Evolutionary conservation across 2,329 filamentous ascomycete genomes (phyloP).

Genomic region (Harringtonia lauricola): DNA sequence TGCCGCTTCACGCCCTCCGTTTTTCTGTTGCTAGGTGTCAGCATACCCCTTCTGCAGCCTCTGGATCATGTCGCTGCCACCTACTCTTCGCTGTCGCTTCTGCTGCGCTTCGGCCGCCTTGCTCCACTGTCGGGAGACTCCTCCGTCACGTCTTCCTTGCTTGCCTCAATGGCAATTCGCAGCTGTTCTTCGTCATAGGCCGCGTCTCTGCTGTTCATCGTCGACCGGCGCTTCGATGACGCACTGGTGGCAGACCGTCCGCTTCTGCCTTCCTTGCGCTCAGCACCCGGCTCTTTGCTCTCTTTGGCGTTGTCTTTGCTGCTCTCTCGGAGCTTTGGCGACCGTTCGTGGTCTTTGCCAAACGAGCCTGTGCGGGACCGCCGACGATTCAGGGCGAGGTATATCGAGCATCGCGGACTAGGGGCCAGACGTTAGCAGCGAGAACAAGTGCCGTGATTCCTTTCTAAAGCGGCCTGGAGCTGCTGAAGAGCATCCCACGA

Average conservation of each 20-base stretch:
- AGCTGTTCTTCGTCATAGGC: conserved; percentile 95
- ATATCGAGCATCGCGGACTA: conserved; percentile 57
- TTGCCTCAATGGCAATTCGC: conserved; percentile 84
- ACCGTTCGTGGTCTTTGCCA: conserved; percentile 49
- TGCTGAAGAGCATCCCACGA: neutral
- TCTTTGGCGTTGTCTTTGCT: conserved; percentile 31
- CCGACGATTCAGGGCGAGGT: conserved; percentile 46
- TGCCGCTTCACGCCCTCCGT: conserved; percentile 66
- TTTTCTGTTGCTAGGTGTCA: conserved; percentile 37
- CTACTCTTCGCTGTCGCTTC: conserved; percentile 92
- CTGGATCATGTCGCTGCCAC: no score
- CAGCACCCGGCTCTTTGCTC: conserved; percentile 15
- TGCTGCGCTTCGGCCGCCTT: conserved; percentile 67
- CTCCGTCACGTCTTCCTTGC: conserved; percentile 64
- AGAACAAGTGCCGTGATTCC: no score
- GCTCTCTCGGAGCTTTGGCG: conserved; percentile 38
- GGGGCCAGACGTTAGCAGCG: conserved; percentile 25
- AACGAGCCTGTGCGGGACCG: conserved; percentile 54
- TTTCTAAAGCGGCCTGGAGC: no score
- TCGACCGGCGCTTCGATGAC: conserved; percentile 75
- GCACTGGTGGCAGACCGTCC: conserved; percentile 38
- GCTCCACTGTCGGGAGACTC: conserved; percentile 31
- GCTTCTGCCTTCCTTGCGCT: conserved; percentile 7
- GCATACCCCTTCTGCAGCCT: no score
- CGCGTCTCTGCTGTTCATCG: conserved; percentile 93